Percentiles rank a stretch among this genome's conserved stretches.
Evolutionary conservation across 140 eudicot genomes (phyloP).

Genomic region (Senecio squalidus): DNA sequence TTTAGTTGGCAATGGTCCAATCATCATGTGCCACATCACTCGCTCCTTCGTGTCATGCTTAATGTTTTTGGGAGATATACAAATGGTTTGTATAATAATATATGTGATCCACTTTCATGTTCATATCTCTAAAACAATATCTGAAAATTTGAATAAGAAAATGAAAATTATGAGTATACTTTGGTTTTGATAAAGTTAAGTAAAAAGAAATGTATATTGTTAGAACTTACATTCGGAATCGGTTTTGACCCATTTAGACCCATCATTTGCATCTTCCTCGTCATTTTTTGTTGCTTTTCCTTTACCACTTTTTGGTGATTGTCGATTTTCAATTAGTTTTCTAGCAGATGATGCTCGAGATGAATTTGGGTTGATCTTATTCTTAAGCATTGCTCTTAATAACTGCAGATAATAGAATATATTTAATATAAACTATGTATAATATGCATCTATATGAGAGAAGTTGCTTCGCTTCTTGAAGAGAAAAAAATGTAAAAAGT

Average conservation of each 20-base stretch:
- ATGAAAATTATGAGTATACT: background rate
- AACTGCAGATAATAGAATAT: constrained; percentile 35
- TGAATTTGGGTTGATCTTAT: constrained; percentile 53
- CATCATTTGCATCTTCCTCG: constrained; percentile 38
- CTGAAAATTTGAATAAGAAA: constrained; percentile 42
- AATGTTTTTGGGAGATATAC: constrained; percentile 8
- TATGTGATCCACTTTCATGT: constrained; percentile 5
- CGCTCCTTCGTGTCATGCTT: background rate
- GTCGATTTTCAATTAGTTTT: constrained; percentile 40
- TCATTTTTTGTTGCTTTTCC: constrained; percentile 32
- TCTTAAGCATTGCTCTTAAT: constrained; percentile 77
- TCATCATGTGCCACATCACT: background rate
- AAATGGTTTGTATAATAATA: constrained; percentile 2
- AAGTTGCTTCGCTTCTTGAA: too few species aligned
- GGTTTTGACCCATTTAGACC: constrained; percentile 90
- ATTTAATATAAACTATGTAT: background rate
- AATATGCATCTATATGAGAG: background rate
- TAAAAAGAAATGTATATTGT: background rate
- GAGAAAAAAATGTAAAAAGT: too few species aligned
- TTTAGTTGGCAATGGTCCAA: constrained; percentile 5
- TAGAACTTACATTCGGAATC: constrained; percentile 87
- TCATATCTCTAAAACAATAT: constrained; percentile 86
- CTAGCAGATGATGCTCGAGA: constrained; percentile 38
- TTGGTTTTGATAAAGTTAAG: background rate
- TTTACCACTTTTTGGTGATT: constrained; percentile 26